Evolutionary conservation across 495 filamentous ascomycete genomes (phyloP), one percentile per base, ranked within the genome.

Genomic region (Aspergillus indologenus): DNA sequence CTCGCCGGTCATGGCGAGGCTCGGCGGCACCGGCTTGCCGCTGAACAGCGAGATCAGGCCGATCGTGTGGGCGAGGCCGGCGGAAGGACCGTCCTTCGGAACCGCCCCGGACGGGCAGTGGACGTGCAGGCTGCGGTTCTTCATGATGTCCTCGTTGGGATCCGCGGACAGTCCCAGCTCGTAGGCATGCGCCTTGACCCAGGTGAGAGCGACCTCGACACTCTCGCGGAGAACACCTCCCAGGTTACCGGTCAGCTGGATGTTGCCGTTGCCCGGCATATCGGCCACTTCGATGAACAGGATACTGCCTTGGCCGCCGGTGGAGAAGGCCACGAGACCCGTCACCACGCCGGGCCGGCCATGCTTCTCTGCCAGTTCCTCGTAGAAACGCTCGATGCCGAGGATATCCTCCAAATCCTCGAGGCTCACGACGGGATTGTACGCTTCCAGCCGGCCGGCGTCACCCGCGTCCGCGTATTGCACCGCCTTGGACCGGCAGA

Each of bases 161-260:
- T 89, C 84, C 50, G 83, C 79, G 3, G 91, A 91, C 51, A 99
- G 74, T 14, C 92, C 92, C 18, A 99, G 83, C 65, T 93, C 90
- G 65, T 86, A 97, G 2, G 94, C 92, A 71, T 98, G 94, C 20
- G 91, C 90, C 73, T 96, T 96, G 34, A 99, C 94, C 94, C 94
- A 98, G 12, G 87, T 87, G 42, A 98, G 81, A 21, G 94, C 94
- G 20, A 99, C 94, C 70, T 98, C 93, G 44, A 97, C 95, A 61
- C 87, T 91, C 73, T 99, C 94, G 75, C 97, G 97, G 45, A 99
- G 84, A 19, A 98, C 94, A 69, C 96, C 92, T 57, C 94, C 95
- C n/a, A 99, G 85, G 68, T 96, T 99, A 49, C 94, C 94, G 17
- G 94, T 99, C n/a, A 98, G 84, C 75, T 97, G 93, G 48, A 99